Evolutionary conservation across 345 rosid genomes (phyloP), one percentile per base, ranked within the genome.

Genomic region (Angophora floribunda): DNA sequence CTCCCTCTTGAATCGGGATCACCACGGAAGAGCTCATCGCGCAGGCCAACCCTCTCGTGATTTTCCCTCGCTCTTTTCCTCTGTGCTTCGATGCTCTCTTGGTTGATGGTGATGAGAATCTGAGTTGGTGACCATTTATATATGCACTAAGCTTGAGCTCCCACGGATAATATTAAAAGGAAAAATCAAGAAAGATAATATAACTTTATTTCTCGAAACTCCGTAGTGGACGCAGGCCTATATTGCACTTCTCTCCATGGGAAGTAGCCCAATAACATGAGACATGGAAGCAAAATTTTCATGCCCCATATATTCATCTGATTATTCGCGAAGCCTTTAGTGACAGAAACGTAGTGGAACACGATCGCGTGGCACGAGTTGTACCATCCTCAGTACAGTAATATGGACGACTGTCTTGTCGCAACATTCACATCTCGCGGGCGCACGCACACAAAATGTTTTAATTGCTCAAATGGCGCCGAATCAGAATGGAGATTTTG

Each of bases 261-360:
- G 51, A 85, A 85, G 61, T 86, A 51, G 14, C 75, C 53, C 85
- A 67, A 86, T 57, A 49, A 85, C 51, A 65, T 41, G 80, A 90
- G 89, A n/a, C 53, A 87, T 55, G 87, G 44, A 41, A 52, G 63
- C 47, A 75, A 75, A 75, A 19, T 41, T 16, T 41, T 21, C 84
- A 22, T 41, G 84, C 49, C 49, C 15, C 84, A 41, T 28, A 51
- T 12, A 70, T n/a, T 50, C 75, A 67, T 19, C 84, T 41, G 28
- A 75, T 75, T 36, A 75, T 75, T 75, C 84, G 84, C 28, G 49
- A 75, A 36, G 49, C 14, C 5, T 1, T 19, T 41, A 21, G 85
- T 67, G 88, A 67, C 30, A 88, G 90, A 89, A 92, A 88, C 41
- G 26, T 91, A 92, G 93, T 93, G 94, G 94, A 91, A 88, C 94